A percentile compares a stretch with the other conserved stretches of the same genome.
These are phyloP conservation scores for Fraxinus floribunda DNA, from an alignment of 305 asterid genomes.

Conservation along the genomic window DNA sequence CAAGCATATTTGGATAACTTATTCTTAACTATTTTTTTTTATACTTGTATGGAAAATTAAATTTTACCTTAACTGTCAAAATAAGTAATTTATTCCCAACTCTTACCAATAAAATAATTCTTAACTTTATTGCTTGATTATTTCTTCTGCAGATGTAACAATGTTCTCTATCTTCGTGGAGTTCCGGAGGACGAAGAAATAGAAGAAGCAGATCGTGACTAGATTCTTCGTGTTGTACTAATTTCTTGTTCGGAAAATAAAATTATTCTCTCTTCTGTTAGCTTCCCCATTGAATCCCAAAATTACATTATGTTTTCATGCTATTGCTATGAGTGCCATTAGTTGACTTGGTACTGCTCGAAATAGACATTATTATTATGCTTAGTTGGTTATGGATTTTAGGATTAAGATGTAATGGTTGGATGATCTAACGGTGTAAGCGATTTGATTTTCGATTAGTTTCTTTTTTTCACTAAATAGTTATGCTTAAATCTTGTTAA, in stretches of 20 bases:
- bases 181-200: conserved; percentile 80
- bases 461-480: neutral
- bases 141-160: conserved; percentile 65
- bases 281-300: neutral
- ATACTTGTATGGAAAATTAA: neutral
- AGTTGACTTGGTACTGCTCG: neutral
- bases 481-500: neutral
- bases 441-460: neutral
- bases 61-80: neutral
- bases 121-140: neutral
- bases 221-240: conserved; percentile 12
- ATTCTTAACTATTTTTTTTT: neutral
- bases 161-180: conserved; percentile 82
- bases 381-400: neutral
- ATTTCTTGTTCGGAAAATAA: neutral
- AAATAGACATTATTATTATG: neutral
- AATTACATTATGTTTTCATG: neutral
- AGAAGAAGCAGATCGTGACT: conserved; percentile 65
- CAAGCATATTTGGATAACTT: neutral
- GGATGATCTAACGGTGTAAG: neutral
- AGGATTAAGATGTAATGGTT: neutral
- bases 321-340: neutral
- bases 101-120: neutral
- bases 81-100: neutral
- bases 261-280: neutral